phyloP scores from a whole-genome alignment of 768 basidiomycete genomes.

The Amanita polypyramis region DNA sequence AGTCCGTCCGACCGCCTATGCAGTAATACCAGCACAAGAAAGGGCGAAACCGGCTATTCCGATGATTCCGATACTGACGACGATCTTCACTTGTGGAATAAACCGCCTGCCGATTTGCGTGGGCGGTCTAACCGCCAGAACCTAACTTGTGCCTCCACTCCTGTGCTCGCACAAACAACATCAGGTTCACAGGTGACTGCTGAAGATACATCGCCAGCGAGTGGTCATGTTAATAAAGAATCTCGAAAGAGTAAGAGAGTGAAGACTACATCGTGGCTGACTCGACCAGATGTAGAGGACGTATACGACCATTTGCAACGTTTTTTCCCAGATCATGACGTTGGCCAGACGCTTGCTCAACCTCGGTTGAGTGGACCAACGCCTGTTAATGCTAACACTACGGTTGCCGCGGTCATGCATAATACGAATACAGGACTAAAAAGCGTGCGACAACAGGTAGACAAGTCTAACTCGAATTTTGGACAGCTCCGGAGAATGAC shows the following conservation, averaged over 20 bases:
- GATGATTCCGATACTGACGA: constrained; percentile 13
- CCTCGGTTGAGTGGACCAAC: constrained; percentile 14
- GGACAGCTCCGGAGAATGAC: constrained; percentile 27
- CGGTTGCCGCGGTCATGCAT: neutral
- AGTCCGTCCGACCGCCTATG: constrained; percentile 4
- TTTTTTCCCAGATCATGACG: constrained; percentile 83
- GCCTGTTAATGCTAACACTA: constrained; percentile 6
- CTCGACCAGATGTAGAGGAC: constrained; percentile 64
- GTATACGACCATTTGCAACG: constrained; percentile 72
- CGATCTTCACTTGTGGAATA: constrained; percentile 19
- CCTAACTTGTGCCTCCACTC: neutral
- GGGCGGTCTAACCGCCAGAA: neutral
- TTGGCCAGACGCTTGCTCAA: constrained; percentile 77
- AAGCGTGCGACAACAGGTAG: constrained; percentile 67
- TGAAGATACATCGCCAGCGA: neutral
- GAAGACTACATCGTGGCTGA: constrained; percentile 8
- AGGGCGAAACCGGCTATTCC: constrained; percentile 1
- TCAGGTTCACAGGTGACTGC: neutral
- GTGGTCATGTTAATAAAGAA: neutral
- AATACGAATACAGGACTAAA: constrained; percentile 29
- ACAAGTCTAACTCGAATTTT: constrained; percentile 37
- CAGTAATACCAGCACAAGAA: constrained; percentile 4
- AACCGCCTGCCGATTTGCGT: constrained; percentile 18
- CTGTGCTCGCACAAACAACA: neutral
- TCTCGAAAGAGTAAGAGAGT: neutral